phyloP scores from a whole-genome alignment of 305 asterid genomes.

The Withania somnifera region DNA sequence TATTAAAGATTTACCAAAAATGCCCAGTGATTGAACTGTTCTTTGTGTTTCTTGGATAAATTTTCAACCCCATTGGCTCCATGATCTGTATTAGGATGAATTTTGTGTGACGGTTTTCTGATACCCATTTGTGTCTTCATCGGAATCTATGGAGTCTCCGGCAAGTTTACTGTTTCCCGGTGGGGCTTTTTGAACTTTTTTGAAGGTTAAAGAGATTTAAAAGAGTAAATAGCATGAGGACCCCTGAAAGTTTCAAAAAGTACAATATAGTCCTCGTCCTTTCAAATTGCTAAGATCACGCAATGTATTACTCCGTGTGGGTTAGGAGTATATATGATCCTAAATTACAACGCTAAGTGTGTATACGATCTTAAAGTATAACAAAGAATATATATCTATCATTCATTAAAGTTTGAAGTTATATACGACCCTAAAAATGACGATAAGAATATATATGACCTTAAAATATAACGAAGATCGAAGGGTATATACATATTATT shows the following conservation, averaged over 20 bases:
- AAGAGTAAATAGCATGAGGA: neutral
- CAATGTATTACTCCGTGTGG: too few species aligned
- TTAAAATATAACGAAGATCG: too few species aligned
- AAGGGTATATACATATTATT: too few species aligned
- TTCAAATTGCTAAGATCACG: too few species aligned
- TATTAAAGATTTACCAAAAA: constrained; percentile 20
- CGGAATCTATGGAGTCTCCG: neutral
- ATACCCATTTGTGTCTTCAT: neutral
- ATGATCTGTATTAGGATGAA: neutral
- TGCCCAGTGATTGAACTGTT: constrained; percentile 22
- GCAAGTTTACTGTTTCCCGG: neutral
- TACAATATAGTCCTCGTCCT: neutral
- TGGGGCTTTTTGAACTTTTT: neutral
- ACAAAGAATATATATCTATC: too few species aligned
- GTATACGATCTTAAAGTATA: too few species aligned
- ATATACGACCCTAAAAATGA: too few species aligned
- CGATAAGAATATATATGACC: too few species aligned
- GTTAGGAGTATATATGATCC: too few species aligned
- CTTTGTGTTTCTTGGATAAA: constrained; percentile 3
- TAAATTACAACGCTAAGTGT: too few species aligned
- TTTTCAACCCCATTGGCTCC: neutral
- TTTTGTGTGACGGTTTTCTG: neutral
- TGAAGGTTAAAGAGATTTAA: neutral
- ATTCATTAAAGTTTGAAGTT: too few species aligned
- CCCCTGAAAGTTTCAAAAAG: neutral